A percentile compares a stretch with the other conserved stretches of the same genome.
These are phyloP conservation scores for Kwoniella heveanensis DNA, from an alignment of 768 basidiomycete genomes.

Conservation along the genomic window DNA sequence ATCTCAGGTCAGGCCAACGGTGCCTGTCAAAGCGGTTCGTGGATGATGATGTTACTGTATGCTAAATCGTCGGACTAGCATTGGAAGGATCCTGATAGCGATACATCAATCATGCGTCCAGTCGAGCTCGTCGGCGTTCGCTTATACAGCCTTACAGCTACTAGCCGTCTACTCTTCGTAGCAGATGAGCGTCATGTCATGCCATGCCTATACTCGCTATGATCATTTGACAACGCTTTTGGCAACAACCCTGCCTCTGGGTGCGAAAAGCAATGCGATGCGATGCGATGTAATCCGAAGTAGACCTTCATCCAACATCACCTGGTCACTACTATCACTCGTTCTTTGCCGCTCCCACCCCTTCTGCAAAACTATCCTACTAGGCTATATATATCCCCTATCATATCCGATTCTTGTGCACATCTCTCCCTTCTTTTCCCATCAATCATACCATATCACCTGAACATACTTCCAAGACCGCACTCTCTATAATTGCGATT, in stretches of 20 bases:
- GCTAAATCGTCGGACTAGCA: not conserved
- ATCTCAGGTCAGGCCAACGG: no score
- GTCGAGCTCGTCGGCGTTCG: no score
- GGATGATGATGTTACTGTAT: not conserved
- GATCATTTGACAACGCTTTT: not conserved
- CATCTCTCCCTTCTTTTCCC: not conserved
- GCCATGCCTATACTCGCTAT: no score
- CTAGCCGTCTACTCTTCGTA: no score
- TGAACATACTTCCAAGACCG: not conserved
- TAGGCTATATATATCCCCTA: not conserved
- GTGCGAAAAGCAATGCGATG: not conserved
- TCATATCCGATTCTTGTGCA: not conserved
- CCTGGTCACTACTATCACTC: no score
- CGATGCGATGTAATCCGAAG: not conserved
- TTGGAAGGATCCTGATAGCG: not conserved
- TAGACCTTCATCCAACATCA: not conserved
- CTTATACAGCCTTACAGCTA: no score
- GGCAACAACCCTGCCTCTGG: not conserved
- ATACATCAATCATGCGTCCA: constrained; percentile 1
- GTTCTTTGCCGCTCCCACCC: no score
- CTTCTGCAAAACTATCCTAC: no score
- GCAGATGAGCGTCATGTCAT: no score
- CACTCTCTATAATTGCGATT: no score
- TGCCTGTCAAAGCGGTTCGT: not conserved
- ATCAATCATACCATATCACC: not conserved